phyloP scores from a whole-genome alignment of 2,329 filamentous ascomycete genomes.

The Trichoderma gracile region DNA sequence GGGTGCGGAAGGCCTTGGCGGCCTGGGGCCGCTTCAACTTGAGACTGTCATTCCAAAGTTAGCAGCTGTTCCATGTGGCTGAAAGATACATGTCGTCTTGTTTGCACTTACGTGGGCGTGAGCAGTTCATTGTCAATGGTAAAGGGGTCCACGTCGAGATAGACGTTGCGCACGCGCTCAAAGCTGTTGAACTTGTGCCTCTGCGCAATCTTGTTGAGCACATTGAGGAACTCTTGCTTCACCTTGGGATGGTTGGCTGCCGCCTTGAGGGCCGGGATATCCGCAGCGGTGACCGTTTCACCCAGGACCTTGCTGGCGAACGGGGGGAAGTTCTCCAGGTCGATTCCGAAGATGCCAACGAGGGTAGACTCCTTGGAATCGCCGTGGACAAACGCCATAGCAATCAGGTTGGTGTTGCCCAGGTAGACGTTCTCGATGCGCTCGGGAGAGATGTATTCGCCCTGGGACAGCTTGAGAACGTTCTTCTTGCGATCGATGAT shows the following conservation, averaged over 20 bases:
- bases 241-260: conserved; percentile 71
- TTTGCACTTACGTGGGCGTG: conserved; percentile 74
- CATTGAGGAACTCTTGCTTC: conserved; percentile 70
- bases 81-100: no score
- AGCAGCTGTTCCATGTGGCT: conserved; percentile 19
- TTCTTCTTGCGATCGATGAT: conserved; percentile 99
- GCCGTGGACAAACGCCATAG: conserved; percentile 86
- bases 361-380: conserved; percentile 79
- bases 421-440: conserved; percentile 94
- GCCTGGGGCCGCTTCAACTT: conserved; percentile 62
- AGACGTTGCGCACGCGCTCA: conserved; percentile 74
- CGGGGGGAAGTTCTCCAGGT: conserved; percentile 78
- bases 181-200: conserved; percentile 90
- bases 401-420: conserved; percentile 74
- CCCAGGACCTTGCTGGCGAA: conserved; percentile 79
- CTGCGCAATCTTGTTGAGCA: conserved; percentile 75
- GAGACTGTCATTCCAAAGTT: conserved; percentile 43
- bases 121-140: conserved; percentile 88
- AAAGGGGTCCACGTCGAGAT: conserved; percentile 85
- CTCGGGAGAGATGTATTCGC: conserved; percentile 97
- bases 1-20: conserved; percentile 51
- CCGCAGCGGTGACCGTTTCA: conserved; percentile 61
- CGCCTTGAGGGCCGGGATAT: conserved; percentile 66
- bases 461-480: conserved; percentile 96
- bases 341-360: conserved; percentile 84